Evolutionary conservation across 1,139 yeast genomes (phyloP), one percentile per base, ranked within the genome.

Genomic region (Debaryomycetaceae sp.): DNA sequence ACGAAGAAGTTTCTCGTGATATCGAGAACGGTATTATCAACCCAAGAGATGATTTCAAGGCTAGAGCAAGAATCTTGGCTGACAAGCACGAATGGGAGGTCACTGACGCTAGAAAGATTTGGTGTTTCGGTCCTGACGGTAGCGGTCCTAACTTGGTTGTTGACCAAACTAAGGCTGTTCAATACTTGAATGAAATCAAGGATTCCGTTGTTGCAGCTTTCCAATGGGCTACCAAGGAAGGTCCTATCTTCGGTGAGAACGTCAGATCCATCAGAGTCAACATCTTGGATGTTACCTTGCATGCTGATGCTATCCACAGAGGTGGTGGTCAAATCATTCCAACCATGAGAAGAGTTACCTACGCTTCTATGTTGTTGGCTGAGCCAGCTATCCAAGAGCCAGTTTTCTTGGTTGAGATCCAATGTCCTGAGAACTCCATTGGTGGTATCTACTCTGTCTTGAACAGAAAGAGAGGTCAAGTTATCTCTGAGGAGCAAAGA

Each of bases 71-170:
- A 85, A 69, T 89, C 72, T 82, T 93, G 83, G 98, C 99, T 70
- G 99, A 93, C 75, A 96, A 93, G 75, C 95, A 76, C 86, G 97
- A 93, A 63, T 93, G 99, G 99, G 98, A 93, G 73, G 97, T 93
- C 70, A 83, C 97, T 66, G 99, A 93, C 70, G 99, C 98, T 78
- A 90, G 99, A 87, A 93, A 93, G 95, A 93, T 93, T 72, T 93
- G 99, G 99, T 90, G 97, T 87, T 93, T 93, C 90, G 99, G 99
- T 82, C 99, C 99, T 74, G 99, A 93, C 70, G 97, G 97, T 80
- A 83, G 81, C 75, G 99, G 99, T 80, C 93, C 99, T 69, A 93
- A 93, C 83, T 78, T 93, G 73, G 97, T 93, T 72, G 96, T 93
- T 77, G 99, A 93, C 81, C 97, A 91, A 81, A 91, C 99, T 70